Percentiles rank a stretch among this genome's conserved stretches.
Conservation (phyloP, 2,329 filamentous ascomycete species). For the Ascochyta fabae region DNA sequence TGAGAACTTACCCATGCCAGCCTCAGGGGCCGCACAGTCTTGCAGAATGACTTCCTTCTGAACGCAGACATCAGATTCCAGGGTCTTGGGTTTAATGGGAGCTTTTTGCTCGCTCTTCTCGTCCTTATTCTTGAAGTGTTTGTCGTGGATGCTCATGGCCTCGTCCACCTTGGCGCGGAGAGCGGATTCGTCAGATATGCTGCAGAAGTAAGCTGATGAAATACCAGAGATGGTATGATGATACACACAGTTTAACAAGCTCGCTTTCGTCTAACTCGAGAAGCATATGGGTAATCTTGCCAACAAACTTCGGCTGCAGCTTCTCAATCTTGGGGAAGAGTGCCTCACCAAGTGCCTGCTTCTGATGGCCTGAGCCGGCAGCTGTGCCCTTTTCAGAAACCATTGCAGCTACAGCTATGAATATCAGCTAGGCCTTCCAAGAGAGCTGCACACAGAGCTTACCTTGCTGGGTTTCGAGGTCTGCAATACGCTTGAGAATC, state of each 20-base stretch:
- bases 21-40: neutral
- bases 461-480: neutral
- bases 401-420: neutral
- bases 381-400: neutral
- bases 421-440: neutral
- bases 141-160: conserved; percentile 95
- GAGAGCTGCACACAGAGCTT: neutral
- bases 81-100: conserved; percentile 4
- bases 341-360: conserved; percentile 97
- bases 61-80: neutral
- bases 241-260: conserved; percentile 90
- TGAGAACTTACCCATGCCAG: neutral
- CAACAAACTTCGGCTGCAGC: conserved; percentile 92
- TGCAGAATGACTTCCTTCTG: neutral
- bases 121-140: conserved; percentile 86
- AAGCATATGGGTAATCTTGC: conserved; percentile 99
- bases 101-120: conserved; percentile 47
- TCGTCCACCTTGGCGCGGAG: conserved; percentile 97
- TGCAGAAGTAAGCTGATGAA: conserved; percentile 52
- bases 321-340: conserved; percentile 98
- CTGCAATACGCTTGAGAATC: neutral
- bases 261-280: conserved; percentile 98
- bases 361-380: conserved; percentile 75
- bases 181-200: conserved; percentile 86
- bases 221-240: neutral